Base-by-base conservation (phyloP, 208 protist species). In the Strigomonas culicis region DNA sequence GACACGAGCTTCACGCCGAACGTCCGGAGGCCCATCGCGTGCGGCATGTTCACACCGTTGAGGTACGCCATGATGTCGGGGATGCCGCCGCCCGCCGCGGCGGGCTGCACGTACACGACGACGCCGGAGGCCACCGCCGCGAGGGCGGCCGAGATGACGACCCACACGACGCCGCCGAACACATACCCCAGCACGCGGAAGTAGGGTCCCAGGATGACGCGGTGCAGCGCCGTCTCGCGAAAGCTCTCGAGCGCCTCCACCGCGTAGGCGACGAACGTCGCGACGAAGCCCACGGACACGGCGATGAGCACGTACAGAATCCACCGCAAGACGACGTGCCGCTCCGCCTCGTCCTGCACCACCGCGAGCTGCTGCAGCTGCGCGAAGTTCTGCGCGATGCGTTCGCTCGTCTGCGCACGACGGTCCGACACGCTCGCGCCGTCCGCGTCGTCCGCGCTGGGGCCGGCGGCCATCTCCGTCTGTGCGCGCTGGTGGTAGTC, bases 1-100 rank as follows among this genome's bases (percentile, higher is more conserved):
- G 90, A 94, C 27, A 94, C 74, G 10, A 71, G 66, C 66, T 97
- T 97, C 4, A 73, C 86, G 43, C 93, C 15, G 59, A 97, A 94
- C 0, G 91, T 97, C 22, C 74, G 70, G 41, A 96, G 43, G 68
- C 90, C 87, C 80, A 97, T 88, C 44, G 91, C 88, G 44, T 92
- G 82, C n/a, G 75, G 90, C 36, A 98, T 59, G 36, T 94, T 74
- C 4, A 98, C 91, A 27, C 96, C 96, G 67, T 98, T 97, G 10
- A 98, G 75, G 67, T 97, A 96, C 8, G 87, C 89, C 69, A 96
- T 97, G 17, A 96, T 87, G 41, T 97, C 93, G 11, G 93, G 90
- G 34, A 97, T 94, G 34, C 92, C 92, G 30, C 84, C 82, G 31
- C 92, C 92, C 0, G 80, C 68, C 11, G 92, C 92, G n/a, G 82